phyloP scores from a whole-genome alignment of 1,284 basidiomycete species.

The Ganoderma sinense region DNA sequence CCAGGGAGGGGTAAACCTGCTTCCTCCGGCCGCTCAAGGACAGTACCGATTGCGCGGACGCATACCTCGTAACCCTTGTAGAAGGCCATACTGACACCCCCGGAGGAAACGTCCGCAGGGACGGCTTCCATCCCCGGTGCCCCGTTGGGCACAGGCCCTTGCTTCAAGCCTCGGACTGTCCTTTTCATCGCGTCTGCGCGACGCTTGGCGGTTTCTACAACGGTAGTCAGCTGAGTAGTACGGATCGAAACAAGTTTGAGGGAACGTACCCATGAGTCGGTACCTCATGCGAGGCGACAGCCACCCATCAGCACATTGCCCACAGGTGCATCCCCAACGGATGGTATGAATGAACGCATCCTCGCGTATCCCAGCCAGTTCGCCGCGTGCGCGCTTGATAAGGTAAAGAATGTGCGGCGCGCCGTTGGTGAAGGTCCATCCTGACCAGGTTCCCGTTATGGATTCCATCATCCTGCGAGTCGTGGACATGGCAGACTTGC shows the following conservation, averaged over 20 bases:
- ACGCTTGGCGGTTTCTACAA: slow-evolving; percentile 3
- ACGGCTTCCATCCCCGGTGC: not conserved
- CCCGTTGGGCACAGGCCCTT: not conserved
- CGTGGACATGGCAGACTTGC: not conserved
- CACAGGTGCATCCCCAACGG: slow-evolving; percentile 31
- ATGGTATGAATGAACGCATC: slow-evolving; percentile 19
- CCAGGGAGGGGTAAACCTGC: not conserved
- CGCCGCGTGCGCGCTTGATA: slow-evolving; percentile 20
- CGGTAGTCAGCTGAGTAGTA: not conserved
- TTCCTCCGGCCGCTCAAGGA: not conserved
- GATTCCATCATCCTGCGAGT: not conserved
- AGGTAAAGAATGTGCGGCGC: slow-evolving; percentile 13
- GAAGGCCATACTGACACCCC: slow-evolving; percentile 1
- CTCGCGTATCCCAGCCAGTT: slow-evolving; percentile 10
- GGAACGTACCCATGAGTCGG: slow-evolving; percentile 5
- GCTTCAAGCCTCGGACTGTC: not conserved
- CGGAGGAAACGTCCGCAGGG: not conserved
- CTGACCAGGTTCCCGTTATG: not conserved
- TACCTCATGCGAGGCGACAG: slow-evolving; percentile 33
- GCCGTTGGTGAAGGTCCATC: not conserved
- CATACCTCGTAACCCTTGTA: slow-evolving; percentile 1
- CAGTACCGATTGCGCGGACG: slow-evolving; percentile 4
- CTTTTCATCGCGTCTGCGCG: slow-evolving; percentile 5
- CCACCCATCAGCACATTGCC: slow-evolving; percentile 30
- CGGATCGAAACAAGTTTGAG: not conserved